phyloP scores from a whole-genome alignment of 2,329 filamentous ascomycete species.

The Tetracladium maxilliforme region DNA sequence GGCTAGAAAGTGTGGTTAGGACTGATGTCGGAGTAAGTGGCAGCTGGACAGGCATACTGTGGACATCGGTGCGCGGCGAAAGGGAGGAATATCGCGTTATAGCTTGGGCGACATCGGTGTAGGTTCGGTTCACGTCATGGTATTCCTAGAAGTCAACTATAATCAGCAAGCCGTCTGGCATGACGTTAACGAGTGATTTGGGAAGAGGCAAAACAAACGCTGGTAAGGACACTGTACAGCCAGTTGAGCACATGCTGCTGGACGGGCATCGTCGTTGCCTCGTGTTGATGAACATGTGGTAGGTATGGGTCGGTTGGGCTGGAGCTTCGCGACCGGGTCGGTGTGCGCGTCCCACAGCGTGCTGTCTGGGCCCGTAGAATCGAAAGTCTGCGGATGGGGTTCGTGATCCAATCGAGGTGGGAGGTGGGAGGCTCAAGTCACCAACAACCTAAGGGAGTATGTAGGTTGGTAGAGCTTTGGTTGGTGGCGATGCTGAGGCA shows the following conservation, averaged over 20 bases:
- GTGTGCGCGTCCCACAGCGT: no score
- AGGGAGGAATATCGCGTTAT: constrained; percentile 70
- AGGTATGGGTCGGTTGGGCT: no score
- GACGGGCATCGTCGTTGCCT: constrained; percentile 38
- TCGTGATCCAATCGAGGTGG: no score
- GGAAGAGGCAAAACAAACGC: constrained; percentile 29
- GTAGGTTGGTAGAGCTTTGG: no score
- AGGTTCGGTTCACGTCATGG: constrained; percentile 80
- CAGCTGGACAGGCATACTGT: constrained; percentile 46
- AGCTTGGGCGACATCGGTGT: constrained; percentile 76
- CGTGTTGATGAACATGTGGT: neutral
- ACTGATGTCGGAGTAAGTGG: constrained; percentile 4
- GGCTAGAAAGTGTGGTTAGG: constrained; percentile 34
- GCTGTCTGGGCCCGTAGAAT: no score
- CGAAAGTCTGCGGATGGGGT: no score
- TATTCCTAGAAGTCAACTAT: constrained; percentile 53
- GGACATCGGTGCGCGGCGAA: constrained; percentile 79
- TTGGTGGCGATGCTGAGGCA: no score
- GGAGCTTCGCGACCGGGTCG: no score
- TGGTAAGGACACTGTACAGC: constrained; percentile 83
- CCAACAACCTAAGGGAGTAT: no score
- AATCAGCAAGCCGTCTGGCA: constrained; percentile 4
- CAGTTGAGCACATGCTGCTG: constrained; percentile 86
- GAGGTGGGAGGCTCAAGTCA: no score
- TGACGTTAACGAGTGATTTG: neutral